Base-by-base conservation (phyloP, 352 stramenopile genomes). In the Globisporangium orthogonon region DNA sequence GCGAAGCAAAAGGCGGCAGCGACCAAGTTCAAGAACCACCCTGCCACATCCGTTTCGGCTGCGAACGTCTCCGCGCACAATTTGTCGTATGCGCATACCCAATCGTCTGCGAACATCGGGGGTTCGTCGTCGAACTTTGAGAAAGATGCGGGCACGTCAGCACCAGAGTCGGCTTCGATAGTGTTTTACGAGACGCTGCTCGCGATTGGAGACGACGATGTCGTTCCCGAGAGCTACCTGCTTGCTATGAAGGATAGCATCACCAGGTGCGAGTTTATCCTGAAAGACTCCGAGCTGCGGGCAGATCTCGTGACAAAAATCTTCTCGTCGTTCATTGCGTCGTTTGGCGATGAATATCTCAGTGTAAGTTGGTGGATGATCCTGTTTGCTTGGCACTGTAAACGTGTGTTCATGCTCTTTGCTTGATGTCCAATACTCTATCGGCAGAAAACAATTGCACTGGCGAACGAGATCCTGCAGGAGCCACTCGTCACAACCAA, bases 261-360 rank as follows among this genome's bases (percentile, higher is more conserved):
- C 33, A 60, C 54, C 2, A 76, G 81, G 15, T 89, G 83, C 50
- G 69, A 84, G 18, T 60, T 89, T 43, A 70, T 93, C 5, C 54
- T 93, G 43, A 86, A 86, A 31, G 73, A 78, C 41, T 78, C 75
- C 10, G 83, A 93, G 44, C 50, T 91, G 55, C 73, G 72, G 6
- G 73, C 70, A 1, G 83, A 93, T 48, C 56, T 93, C 11, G 56
- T 87, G 30, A 89, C 80, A 11, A 89, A 87, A 48, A 31, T 87
- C 3, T 91, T 87, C 54, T 76, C 71, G 11, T 78, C 67, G 1
- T 90, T 88, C 50, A 61, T 73, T 29, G 63, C 66, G 3, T 71
- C 73, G 13, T 90, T 77, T 60, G 78, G 75, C 18, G 83, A 89
- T 39, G 74, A 88, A 23, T 89, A 84, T 40, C 59, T 91, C 18